A percentile compares a stretch with the other conserved stretches of the same genome.
Evolutionary conservation across 805 yeast genomes (phyloP).

Genomic region (Kuraishia hungarica): DNA sequence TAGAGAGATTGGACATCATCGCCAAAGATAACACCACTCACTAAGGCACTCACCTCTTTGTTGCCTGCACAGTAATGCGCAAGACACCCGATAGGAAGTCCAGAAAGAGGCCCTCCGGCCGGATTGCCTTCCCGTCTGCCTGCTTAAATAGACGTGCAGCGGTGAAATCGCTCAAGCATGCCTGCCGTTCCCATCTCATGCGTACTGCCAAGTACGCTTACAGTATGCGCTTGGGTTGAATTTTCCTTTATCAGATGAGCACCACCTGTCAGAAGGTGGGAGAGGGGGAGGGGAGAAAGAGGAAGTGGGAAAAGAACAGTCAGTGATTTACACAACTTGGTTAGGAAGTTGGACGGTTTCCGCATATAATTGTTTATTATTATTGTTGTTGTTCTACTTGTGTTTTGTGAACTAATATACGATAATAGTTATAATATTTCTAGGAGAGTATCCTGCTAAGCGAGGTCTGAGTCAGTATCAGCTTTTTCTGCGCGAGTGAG

Average conservation of each 20-base stretch:
- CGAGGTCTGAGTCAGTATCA: too few species aligned
- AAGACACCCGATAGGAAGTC: not conserved
- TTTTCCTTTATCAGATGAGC: not conserved
- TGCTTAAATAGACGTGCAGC: not conserved
- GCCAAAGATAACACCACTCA: not conserved
- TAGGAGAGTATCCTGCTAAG: not conserved
- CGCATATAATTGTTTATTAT: not conserved
- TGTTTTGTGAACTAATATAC: not conserved
- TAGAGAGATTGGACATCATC: not conserved
- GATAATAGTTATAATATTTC: too few species aligned
- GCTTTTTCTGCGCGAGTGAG: not conserved
- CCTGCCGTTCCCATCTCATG: not conserved
- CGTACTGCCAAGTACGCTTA: not conserved
- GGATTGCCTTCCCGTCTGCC: not conserved
- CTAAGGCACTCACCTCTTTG: not conserved
- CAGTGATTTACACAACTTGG: too few species aligned
- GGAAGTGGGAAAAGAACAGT: not conserved
- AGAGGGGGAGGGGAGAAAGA: not conserved
- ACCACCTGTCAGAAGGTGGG: not conserved
- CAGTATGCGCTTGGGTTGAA: not conserved
- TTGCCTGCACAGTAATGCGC: not conserved
- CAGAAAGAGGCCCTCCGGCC: not conserved
- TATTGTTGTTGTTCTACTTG: too few species aligned
- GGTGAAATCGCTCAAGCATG: not conserved
- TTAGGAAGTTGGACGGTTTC: too few species aligned